phyloP scores from a whole-genome alignment of 1,284 basidiomycete genomes.

The Cutaneotrichosporon sp. region DNA sequence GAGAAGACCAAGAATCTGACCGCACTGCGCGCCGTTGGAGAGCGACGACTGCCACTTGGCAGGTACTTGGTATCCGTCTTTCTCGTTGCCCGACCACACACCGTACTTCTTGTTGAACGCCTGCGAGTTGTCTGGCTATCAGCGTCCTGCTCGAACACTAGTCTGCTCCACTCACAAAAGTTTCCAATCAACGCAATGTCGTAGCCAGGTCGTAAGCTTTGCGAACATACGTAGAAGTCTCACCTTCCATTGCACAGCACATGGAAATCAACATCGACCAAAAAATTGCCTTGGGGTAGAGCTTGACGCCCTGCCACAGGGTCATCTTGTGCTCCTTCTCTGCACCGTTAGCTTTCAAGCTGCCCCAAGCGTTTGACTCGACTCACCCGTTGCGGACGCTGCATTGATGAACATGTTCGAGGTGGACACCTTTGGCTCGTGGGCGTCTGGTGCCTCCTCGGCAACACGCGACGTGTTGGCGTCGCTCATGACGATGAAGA shows the following conservation, averaged over 20 bases:
- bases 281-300: conserved; percentile 11
- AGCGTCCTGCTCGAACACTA: background rate
- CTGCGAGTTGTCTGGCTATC: background rate
- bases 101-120: conserved; percentile 30
- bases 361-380: background rate
- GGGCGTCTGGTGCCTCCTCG: background rate
- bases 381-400: background rate
- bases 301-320: conserved; percentile 40
- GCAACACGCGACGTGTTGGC: background rate
- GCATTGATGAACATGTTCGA: conserved; percentile 1
- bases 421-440: background rate
- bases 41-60: conserved; percentile 24
- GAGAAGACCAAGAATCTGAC: conserved; percentile 14
- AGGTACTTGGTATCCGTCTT: conserved; percentile 7
- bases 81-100: background rate
- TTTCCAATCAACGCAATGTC: conserved; percentile 4
- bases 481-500: background rate
- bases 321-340: conserved; percentile 45
- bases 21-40: conserved; percentile 16
- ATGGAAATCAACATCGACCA: conserved; percentile 14
- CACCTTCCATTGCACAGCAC: conserved; percentile 2
- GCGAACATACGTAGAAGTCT: background rate
- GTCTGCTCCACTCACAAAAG: background rate
- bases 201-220: conserved; percentile 17
- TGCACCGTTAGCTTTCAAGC: conserved; percentile 1